Evolutionary conservation across 768 basidiomycete genomes (phyloP).

Genomic region (Gymnopilus junonius): DNA sequence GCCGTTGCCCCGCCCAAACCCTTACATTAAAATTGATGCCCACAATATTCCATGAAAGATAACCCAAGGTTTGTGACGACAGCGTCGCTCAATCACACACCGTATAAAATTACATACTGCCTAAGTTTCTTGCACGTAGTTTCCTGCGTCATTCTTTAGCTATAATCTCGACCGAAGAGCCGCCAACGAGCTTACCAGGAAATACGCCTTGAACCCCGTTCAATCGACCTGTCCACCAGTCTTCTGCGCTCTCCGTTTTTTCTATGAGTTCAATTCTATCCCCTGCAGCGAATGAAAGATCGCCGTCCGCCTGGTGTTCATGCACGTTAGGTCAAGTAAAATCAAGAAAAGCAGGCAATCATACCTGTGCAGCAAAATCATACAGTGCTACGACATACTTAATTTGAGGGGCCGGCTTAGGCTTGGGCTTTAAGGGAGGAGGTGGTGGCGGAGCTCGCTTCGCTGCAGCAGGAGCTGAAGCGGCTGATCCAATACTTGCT

Average conservation of each 20-base stretch:
- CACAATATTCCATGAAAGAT: no score
- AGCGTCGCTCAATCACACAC: not conserved
- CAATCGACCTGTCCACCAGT: slow-evolving; percentile 96
- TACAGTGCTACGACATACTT: slow-evolving; percentile 93
- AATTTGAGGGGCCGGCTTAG: slow-evolving; percentile 62
- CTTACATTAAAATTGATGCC: not conserved
- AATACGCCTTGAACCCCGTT: slow-evolving; percentile 88
- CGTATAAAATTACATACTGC: not conserved
- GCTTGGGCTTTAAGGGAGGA: slow-evolving; percentile 89
- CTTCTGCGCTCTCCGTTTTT: slow-evolving; percentile 79
- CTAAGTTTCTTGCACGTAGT: slow-evolving; percentile 66
- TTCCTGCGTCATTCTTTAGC: slow-evolving; percentile 43
- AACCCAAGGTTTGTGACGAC: not conserved
- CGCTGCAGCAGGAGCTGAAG: slow-evolving; percentile 44
- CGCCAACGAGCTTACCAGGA: slow-evolving; percentile 58
- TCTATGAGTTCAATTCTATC: slow-evolving; percentile 92
- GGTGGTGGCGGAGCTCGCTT: slow-evolving; percentile 91
- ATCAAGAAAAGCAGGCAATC: slow-evolving; percentile 16
- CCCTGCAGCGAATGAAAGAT: slow-evolving; percentile 87
- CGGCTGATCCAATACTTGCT: slow-evolving; percentile 18
- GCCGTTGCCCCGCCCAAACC: not conserved
- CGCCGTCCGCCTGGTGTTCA: slow-evolving; percentile 75
- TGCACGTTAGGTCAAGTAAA: not conserved
- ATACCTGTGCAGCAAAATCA: slow-evolving; percentile 89
- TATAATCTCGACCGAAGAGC: not conserved